phyloP scores from a whole-genome alignment of 2,329 filamentous ascomycete species.

The Stemphylium lycopersici region DNA sequence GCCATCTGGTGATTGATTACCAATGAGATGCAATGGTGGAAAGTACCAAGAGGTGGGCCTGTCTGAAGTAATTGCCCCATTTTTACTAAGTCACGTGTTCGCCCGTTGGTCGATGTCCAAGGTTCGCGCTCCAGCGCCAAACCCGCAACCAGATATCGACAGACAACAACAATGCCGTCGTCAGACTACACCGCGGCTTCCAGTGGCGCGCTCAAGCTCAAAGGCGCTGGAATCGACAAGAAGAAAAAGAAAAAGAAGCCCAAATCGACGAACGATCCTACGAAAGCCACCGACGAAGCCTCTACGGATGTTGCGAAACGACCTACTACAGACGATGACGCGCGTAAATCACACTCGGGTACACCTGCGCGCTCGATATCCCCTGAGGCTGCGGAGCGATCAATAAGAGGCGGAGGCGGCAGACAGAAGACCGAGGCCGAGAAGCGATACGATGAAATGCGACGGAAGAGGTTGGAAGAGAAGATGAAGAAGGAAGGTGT shows the following conservation, averaged over 20 bases:
- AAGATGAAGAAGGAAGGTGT: slow-evolving; percentile 81
- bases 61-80: not conserved
- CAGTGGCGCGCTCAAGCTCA: slow-evolving; percentile 82
- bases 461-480: slow-evolving; percentile 81
- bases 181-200: slow-evolving; percentile 75
- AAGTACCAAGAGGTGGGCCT: not conserved
- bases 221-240: slow-evolving; percentile 71
- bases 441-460: slow-evolving; percentile 77
- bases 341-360: slow-evolving; percentile 26
- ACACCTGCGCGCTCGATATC: slow-evolving; percentile 43
- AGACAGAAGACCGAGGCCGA: slow-evolving; percentile 82
- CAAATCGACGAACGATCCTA: slow-evolving; percentile 40
- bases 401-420: slow-evolving; percentile 34
- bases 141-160: slow-evolving; percentile 2
- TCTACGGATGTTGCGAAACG: slow-evolving; percentile 29
- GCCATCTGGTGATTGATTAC: too few relatives aligned
- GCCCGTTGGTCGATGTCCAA: slow-evolving; percentile 2
- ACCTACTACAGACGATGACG: slow-evolving; percentile 8
- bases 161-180: slow-evolving; percentile 63
- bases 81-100: slow-evolving; percentile 4
- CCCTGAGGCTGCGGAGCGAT: slow-evolving; percentile 38
- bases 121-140: slow-evolving; percentile 1
- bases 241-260: slow-evolving; percentile 62
- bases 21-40: not conserved
- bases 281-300: slow-evolving; percentile 15